phyloP scores from a whole-genome alignment of 768 basidiomycete species.

The Pulveroboletus sp. region DNA sequence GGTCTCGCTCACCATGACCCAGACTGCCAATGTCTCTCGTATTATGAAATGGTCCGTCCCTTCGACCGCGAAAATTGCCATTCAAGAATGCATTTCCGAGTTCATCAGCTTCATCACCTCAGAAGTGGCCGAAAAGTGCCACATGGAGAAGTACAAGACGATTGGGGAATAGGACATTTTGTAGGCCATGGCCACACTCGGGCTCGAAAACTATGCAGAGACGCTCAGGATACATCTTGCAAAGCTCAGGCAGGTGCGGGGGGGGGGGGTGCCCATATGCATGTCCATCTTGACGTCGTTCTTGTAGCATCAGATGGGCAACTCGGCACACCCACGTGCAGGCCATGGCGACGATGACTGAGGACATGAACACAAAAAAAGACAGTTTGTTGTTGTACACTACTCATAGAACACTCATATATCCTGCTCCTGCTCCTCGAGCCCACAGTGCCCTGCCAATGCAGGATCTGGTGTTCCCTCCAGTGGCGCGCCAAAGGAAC shows the following conservation, averaged over 20 bases:
- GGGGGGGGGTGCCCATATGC: not conserved
- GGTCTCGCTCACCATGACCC: not conserved
- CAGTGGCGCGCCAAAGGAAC: constrained; percentile 42
- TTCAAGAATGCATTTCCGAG: constrained; percentile 97
- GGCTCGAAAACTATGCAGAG: constrained; percentile 94
- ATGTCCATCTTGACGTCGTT: not conserved
- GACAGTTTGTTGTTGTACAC: no score
- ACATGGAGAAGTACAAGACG: constrained; percentile 95
- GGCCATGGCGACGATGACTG: not conserved
- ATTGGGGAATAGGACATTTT: constrained; percentile 97
- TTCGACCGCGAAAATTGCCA: constrained; percentile 89
- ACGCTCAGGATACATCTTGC: constrained; percentile 90
- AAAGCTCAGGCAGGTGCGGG: constrained; percentile 75
- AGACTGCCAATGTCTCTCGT: constrained; percentile 98
- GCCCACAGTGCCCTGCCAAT: constrained; percentile 39
- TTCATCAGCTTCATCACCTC: constrained; percentile 98
- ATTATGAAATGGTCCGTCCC: constrained; percentile 96
- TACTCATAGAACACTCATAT: constrained; percentile 11
- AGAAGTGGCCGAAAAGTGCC: constrained; percentile 93
- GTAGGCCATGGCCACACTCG: constrained; percentile 88
- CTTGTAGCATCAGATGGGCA: constrained; percentile 23
- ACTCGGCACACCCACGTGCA: not conserved
- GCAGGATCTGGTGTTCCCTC: constrained; percentile 32
- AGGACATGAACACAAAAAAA: not conserved
- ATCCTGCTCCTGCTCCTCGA: constrained; percentile 43